Evolutionary conservation across 331 rosid species (phyloP).

Genomic region (Spiraea crenata): DNA sequence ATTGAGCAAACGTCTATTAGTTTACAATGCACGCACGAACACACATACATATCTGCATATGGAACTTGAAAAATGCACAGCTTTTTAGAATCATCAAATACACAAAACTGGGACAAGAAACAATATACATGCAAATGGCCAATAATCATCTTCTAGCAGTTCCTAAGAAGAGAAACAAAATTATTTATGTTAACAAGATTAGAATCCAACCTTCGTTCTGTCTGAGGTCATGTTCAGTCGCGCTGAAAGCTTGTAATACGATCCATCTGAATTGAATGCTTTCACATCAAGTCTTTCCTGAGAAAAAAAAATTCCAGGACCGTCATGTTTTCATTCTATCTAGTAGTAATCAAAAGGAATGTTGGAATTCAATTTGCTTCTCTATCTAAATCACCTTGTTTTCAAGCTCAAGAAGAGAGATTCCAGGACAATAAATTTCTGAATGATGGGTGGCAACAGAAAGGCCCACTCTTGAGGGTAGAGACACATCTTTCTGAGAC

Average conservation of each 20-base stretch:
- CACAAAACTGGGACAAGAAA: background rate
- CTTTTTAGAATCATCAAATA: background rate
- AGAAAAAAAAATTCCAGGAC: constrained; percentile 25
- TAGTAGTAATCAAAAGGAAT: background rate
- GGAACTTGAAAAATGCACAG: background rate
- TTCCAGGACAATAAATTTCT: constrained; percentile 74
- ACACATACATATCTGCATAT: background rate
- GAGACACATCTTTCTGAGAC: constrained; percentile 69
- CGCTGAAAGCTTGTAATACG: constrained; percentile 88
- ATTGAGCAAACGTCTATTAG: constrained; percentile 23
- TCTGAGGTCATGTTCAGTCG: constrained; percentile 83
- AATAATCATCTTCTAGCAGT: background rate
- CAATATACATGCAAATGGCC: background rate
- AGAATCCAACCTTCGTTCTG: constrained; percentile 80
- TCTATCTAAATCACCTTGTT: constrained; percentile 65
- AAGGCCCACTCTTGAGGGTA: constrained; percentile 85
- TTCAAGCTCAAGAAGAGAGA: constrained; percentile 86
- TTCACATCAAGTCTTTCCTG: constrained; percentile 91
- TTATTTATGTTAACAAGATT: background rate
- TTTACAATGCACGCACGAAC: background rate
- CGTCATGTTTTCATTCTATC: constrained; percentile 26
- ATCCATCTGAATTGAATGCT: constrained; percentile 84
- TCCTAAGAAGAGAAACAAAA: background rate
- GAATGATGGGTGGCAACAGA: constrained; percentile 67
- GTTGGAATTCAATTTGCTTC: background rate